Evolutionary conservation across 345 rosid genomes (phyloP).

Genomic region (Nephelium lappaceum): DNA sequence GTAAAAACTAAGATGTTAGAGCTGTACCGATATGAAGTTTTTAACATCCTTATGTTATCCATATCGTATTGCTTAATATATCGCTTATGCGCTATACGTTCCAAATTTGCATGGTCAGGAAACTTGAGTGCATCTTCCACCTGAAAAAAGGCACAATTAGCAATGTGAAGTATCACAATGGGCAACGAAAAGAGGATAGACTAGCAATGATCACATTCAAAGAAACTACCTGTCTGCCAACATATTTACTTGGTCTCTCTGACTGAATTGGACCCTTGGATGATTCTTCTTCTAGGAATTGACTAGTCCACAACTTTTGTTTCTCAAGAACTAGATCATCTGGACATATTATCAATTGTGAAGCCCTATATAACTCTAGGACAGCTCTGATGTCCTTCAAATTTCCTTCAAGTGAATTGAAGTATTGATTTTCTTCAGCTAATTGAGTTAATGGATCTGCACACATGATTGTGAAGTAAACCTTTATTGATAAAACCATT

Average conservation of each 20-base stretch:
- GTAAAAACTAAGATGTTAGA: neutral
- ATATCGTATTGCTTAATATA: conserved; percentile 44
- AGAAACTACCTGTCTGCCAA: conserved; percentile 47
- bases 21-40: conserved; percentile 65
- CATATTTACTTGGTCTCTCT: conserved; percentile 29
- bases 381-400: conserved; percentile 50
- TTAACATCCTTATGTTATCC: conserved; percentile 49
- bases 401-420: conserved; percentile 58
- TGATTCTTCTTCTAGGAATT: conserved; percentile 50
- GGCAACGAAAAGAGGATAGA: neutral
- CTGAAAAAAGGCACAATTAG: conserved; percentile 44
- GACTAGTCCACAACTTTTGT: conserved; percentile 55
- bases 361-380: conserved; percentile 70
- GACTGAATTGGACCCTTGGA: conserved; percentile 39
- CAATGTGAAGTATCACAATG: neutral
- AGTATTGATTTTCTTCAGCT: conserved; percentile 55
- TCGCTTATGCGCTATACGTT: conserved; percentile 60
- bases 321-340: conserved; percentile 54
- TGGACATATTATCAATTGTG: conserved; percentile 49
- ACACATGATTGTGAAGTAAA: conserved; percentile 20
- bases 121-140: conserved; percentile 61
- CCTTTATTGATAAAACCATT: neutral
- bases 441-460: conserved; percentile 60
- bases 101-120: conserved; percentile 58
- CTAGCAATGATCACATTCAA: neutral